A percentile compares a stretch with the other conserved stretches of the same genome.
Conservation (phyloP, 2,329 filamentous ascomycete species). For the Nemania diffusa region DNA sequence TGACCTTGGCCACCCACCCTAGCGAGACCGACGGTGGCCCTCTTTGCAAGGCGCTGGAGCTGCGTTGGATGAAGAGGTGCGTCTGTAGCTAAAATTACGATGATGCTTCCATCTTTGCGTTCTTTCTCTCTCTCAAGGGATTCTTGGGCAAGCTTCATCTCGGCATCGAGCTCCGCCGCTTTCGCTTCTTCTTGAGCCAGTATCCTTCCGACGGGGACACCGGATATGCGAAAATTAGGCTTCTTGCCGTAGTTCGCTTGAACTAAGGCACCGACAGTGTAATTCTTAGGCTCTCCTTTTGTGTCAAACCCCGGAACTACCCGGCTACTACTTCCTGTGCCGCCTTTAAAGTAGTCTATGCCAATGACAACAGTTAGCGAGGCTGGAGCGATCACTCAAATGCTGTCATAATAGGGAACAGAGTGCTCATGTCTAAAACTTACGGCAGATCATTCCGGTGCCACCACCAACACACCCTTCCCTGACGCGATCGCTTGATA, state of each 20-base stretch:
- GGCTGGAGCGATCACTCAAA: background rate
- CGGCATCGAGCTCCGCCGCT: conserved; percentile 40
- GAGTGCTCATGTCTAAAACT: conserved; percentile 21
- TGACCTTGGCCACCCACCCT: conserved; percentile 70
- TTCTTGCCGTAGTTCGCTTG: conserved; percentile 73
- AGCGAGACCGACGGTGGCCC: conserved; percentile 69
- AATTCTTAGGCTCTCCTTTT: conserved; percentile 54
- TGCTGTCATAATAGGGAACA: background rate
- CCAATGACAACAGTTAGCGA: conserved; percentile 7
- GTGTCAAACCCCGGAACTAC: conserved; percentile 60
- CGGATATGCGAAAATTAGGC: conserved; percentile 66
- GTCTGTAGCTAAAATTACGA: conserved; percentile 69
- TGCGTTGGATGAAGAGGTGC: conserved; percentile 68
- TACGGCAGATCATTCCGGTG: conserved; percentile 58
- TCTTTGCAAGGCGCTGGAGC: conserved; percentile 67
- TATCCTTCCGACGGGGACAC: conserved; percentile 70
- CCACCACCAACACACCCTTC: conserved; percentile 74
- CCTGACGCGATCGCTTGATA: conserved; percentile 60
- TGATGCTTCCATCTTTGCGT: conserved; percentile 70
- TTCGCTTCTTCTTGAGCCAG: conserved; percentile 57
- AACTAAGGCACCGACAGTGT: conserved; percentile 70
- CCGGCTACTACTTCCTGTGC: conserved; percentile 71
- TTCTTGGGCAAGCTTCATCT: conserved; percentile 47
- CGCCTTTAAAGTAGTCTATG: conserved; percentile 70
- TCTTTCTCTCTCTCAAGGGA: conserved; percentile 54